Base-by-base conservation (phyloP, 176 grass and related monocot genomes). In the Bothriochloa decipiens region DNA sequence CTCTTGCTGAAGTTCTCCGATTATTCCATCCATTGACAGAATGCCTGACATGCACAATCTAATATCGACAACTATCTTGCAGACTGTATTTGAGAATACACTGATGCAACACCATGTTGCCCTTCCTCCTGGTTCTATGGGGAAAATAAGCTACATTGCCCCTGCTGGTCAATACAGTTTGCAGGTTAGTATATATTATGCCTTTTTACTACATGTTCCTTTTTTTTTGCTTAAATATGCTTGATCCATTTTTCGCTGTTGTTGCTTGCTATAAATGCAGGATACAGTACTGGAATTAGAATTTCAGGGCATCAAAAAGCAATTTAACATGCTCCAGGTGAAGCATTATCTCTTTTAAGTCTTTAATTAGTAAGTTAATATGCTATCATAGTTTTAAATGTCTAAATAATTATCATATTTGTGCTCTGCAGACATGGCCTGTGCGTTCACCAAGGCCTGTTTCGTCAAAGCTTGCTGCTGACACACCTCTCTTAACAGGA, bases 311-410 rank as follows among this genome's bases (percentile, higher is more conserved):
- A 77, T 97, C 50, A 97, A 94, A 76, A 97, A 94, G 68, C 27
- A 93, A 58, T 90, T 92, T 76, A 94, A 82, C 28, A 97, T 97
- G 94, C 94, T 97, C 84, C 90, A 97, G 82, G 92, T 97, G 67
- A 83, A 70, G n/a, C 78, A 65, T 70, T 85, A 42, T 25, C 49
- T 57, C 64, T 78, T 86, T 46, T 40, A 49, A 79, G 15, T 22
- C 41, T 32, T 62, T 29, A 61, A 29, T 28, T 37, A 62, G 25
- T 28, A 73, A 32, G n/a, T 70, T 87, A 43, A 57, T n/a, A 57
- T n/a, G 22, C 18, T 52, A 22, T 35, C 22, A 62, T 81, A 62
- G 23, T 73, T 90, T 68, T 85, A 35, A 37, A 67, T 57, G 18
- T 43, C 85, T 81, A 25, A 65, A 6, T 60, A 41, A 55, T 71